These are phyloP conservation scores for Diaporthe vaccinii DNA, from an alignment of 2,329 filamentous ascomycete genomes.

Conservation along the genomic window DNA sequence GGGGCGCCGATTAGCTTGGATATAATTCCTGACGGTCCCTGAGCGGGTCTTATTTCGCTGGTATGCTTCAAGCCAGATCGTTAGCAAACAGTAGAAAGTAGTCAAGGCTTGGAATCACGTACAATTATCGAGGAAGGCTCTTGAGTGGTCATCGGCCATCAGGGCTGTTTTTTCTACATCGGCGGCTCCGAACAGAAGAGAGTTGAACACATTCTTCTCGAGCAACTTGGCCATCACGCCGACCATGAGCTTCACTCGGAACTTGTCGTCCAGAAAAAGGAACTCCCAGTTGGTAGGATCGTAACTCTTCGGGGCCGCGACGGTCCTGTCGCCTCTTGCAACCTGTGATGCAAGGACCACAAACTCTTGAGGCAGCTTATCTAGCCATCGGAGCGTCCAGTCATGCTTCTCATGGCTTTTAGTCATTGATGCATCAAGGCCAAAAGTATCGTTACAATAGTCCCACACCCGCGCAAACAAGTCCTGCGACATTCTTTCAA, in stretches of 20 bases:
- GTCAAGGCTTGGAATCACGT: neutral
- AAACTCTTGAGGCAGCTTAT: conserved; percentile 36
- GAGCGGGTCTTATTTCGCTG: conserved; percentile 52
- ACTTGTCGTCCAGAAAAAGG: conserved; percentile 32
- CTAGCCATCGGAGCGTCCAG: conserved; percentile 36
- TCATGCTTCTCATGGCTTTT: neutral
- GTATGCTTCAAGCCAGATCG: conserved; percentile 50
- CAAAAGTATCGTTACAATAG: conserved; percentile 36
- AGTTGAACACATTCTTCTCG: conserved; percentile 54
- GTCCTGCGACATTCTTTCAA: conserved; percentile 36
- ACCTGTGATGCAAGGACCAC: conserved; percentile 35
- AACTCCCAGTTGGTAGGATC: conserved; percentile 36
- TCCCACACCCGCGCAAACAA: conserved; percentile 39
- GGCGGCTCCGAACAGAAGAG: conserved; percentile 56
- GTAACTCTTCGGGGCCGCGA: neutral
- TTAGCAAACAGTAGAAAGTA: neutral
- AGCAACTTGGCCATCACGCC: conserved; percentile 55
- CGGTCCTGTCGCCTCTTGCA: conserved; percentile 37
- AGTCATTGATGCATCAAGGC: neutral
- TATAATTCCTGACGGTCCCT: conserved; percentile 39
- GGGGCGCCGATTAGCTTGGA: conserved; percentile 43
- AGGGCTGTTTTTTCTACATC: conserved; percentile 47
- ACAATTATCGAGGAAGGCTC: conserved; percentile 21
- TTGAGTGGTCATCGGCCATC: conserved; percentile 38
- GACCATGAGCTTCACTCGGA: conserved; percentile 49